phyloP scores from a whole-genome alignment of 805 yeast genomes.

The Wickerhamiella lipophila region DNA sequence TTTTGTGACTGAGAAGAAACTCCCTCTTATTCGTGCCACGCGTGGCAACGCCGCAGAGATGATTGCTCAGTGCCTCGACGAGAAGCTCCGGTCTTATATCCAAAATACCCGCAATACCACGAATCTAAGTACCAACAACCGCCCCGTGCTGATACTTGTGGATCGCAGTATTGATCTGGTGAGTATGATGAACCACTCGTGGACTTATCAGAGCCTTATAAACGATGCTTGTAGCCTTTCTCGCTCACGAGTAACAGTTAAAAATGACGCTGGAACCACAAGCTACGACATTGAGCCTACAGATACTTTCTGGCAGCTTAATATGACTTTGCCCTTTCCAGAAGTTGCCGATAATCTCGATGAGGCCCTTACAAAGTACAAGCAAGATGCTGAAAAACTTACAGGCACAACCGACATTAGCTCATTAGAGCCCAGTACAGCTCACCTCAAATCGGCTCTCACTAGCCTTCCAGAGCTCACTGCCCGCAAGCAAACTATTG shows the following conservation, averaged over 20 bases:
- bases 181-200: conserved; percentile 90
- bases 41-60: conserved; percentile 92
- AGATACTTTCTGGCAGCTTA: conserved; percentile 83
- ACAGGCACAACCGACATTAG: conserved; percentile 55
- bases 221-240: conserved; percentile 77
- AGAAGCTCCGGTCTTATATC: conserved; percentile 72
- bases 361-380: conserved; percentile 63
- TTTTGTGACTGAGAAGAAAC: conserved; percentile 59
- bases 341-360: conserved; percentile 98
- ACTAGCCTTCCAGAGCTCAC: conserved; percentile 87
- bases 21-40: conserved; percentile 86
- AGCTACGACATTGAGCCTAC: conserved; percentile 81
- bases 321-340: conserved; percentile 85
- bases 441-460: conserved; percentile 51
- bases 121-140: conserved; percentile 29
- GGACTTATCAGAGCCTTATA: conserved; percentile 96
- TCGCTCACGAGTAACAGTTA: conserved; percentile 66
- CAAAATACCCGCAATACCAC: conserved; percentile 43
- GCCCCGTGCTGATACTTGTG: conserved; percentile 66
- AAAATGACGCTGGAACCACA: conserved; percentile 26
- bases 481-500: conserved; percentile 73
- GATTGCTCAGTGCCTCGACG: conserved; percentile 77
- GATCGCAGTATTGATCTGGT: conserved; percentile 86
- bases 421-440: conserved; percentile 48
- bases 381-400: conserved; percentile 74